These are phyloP conservation scores for Pyricularia pennisetigena DNA, from an alignment of 2,329 filamentous ascomycete species.

Conservation along the genomic window DNA sequence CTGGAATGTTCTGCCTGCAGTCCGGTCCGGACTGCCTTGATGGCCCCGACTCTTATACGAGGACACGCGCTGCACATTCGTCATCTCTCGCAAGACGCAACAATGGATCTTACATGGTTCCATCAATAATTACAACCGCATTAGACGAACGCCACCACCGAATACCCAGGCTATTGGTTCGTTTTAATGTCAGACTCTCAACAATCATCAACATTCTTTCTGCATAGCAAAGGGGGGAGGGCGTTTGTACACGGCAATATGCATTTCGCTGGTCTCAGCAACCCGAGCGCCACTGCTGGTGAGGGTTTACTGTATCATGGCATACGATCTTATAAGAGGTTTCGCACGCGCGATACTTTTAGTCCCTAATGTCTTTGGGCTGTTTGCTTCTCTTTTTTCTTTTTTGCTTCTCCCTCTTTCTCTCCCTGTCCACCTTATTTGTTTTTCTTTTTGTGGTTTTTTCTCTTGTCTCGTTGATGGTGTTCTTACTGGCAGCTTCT, in stretches of 20 bases:
- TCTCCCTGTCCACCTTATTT: not conserved
- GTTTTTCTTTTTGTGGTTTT: not conserved
- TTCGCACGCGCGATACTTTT: not conserved
- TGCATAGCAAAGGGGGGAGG: not conserved
- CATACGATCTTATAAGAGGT: not conserved
- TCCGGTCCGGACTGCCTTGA: not conserved
- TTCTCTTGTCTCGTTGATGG: not conserved
- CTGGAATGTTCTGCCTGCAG: not conserved
- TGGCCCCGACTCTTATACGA: not conserved
- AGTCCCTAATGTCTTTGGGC: not conserved
- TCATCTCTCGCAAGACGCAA: not conserved
- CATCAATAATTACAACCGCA: not conserved
- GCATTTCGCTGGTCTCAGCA: not conserved
- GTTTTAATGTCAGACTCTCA: not conserved
- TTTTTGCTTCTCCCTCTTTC: not conserved
- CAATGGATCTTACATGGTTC: not conserved
- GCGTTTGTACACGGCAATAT: not conserved
- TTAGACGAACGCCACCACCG: not conserved
- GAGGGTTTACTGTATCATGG: not conserved
- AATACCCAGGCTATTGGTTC: not conserved
- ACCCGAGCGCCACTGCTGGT: not conserved
- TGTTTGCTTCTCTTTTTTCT: not conserved
- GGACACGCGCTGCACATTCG: not conserved
- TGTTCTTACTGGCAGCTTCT: not conserved
- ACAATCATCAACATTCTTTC: slow-evolving; percentile 7